Evolutionary conservation across 768 basidiomycete species (phyloP), one percentile per base, ranked within the genome.

Genomic region (Amanita fuliginea): DNA sequence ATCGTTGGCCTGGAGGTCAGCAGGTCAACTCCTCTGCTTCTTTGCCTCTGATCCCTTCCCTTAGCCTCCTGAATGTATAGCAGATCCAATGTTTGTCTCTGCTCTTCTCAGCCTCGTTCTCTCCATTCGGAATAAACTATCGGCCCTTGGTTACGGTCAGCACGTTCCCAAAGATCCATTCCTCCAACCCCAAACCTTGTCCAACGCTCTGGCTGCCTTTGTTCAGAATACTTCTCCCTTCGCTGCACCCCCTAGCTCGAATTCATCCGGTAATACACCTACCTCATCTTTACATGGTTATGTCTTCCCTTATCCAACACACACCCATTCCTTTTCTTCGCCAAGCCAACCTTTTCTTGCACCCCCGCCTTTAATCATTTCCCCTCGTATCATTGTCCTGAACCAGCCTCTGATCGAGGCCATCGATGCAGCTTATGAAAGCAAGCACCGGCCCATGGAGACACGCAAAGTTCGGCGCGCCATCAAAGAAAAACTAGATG

Each of bases 151-250:
- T 11, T 68, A 70, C 57, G 59, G 60, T 33, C 47, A 65, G 59
- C 51, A 62, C 41, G 66, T 81, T 33, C 83, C 87, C 2, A 82
- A 81, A 60, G 89, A 91, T 61, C 88, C 89, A 1, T 89, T 92
- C 58, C 66, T 86, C 40, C 75, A 86, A 50, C 84, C 86, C 0
- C 60, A 74, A 35, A 66, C 66, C 7, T 83, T 91, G 52, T 57
- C 74, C 18, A 62, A 66, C 21, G 74, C 75, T 1, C 66, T 90
- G 5, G 60, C 56, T 40, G 60, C 65, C 14, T 73, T 71, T 50
- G 45, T 63, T 24, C 59, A 63, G 13, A 45, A 51, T 19, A 45
- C 42, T 37, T 54, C 64, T 22, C 56, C 57, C 30, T 49, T 64
- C 14, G 51, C 57, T 3, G 44, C 39, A 13, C 42, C 56, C 26